Percentiles rank a stretch among this genome's conserved stretches.
phyloP scores from a whole-genome alignment of 805 yeast species.

The Starmerella floris region DNA sequence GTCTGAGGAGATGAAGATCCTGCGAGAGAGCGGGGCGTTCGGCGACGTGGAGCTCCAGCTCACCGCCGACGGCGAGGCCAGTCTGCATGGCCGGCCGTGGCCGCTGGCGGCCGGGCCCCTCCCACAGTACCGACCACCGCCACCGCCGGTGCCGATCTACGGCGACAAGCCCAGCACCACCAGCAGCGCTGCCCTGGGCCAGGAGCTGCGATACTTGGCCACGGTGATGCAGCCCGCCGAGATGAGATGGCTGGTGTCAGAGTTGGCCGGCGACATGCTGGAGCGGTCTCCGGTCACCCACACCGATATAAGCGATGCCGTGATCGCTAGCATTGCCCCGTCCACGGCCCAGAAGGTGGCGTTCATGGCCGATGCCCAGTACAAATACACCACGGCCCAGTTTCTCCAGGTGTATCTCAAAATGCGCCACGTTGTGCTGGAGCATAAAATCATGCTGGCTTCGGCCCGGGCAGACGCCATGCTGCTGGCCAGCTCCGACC shows the following conservation, averaged over 20 bases:
- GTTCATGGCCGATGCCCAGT: constrained; percentile 20
- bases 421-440: constrained; percentile 18
- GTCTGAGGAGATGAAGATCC: constrained; percentile 4
- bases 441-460: constrained; percentile 17
- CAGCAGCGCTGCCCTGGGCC: constrained; percentile 9
- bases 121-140: constrained; percentile 7
- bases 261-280: constrained; percentile 14
- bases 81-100: neutral
- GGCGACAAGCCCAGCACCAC: constrained; percentile 4
- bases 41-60: constrained; percentile 12
- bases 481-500: constrained; percentile 4
- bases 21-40: constrained; percentile 16
- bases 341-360: constrained; percentile 18
- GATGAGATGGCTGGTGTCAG: constrained; percentile 15
- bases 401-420: constrained; percentile 19
- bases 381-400: constrained; percentile 22
- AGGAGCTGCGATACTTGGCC: constrained; percentile 17
- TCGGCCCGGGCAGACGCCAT: constrained; percentile 15
- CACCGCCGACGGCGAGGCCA: neutral
- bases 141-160: constrained; percentile 14
- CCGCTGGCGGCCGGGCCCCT: constrained; percentile 2
- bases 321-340: constrained; percentile 18
- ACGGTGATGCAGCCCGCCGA: constrained; percentile 20
- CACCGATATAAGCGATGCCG: constrained; percentile 21
- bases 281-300: constrained; percentile 16